A percentile compares a stretch with the other conserved stretches of the same genome.
Evolutionary conservation across 345 rosid genomes (phyloP).

Genomic region (Rhizophora mangle): DNA sequence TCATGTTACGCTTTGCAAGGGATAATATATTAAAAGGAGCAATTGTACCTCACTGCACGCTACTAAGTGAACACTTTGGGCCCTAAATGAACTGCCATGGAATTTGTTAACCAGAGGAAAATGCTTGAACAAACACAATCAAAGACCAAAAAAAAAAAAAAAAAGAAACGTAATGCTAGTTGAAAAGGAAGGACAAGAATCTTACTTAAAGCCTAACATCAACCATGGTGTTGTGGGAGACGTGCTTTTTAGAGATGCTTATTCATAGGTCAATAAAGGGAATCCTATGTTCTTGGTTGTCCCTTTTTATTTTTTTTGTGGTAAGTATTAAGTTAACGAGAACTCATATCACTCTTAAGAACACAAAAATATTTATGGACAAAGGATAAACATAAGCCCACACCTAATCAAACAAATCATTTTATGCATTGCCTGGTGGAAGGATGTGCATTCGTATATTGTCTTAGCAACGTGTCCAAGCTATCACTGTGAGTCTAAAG

Average conservation of each 20-base stretch:
- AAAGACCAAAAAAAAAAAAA: background rate
- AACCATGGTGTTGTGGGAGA: background rate
- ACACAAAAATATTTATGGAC: background rate
- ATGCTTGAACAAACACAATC: background rate
- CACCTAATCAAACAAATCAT: background rate
- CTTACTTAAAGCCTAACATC: conserved; percentile 20
- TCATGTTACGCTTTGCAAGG: background rate
- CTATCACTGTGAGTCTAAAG: too few species aligned
- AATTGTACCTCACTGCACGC: conserved; percentile 10
- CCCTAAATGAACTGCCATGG: background rate
- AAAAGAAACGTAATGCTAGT: conserved; percentile 11
- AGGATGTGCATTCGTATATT: background rate
- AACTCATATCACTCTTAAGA: background rate
- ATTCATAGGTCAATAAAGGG: conserved; percentile 17
- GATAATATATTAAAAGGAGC: conserved; percentile 17
- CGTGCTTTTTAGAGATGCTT: conserved; percentile 9
- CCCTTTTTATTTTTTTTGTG: background rate
- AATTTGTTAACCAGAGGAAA: background rate
- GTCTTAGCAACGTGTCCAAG: background rate
- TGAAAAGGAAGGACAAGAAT: conserved; percentile 15
- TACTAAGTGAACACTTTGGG: background rate
- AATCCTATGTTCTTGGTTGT: conserved; percentile 13
- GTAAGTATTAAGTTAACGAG: background rate
- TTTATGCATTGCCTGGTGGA: background rate
- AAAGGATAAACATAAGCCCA: background rate